Conservation (phyloP, 2,329 filamentous ascomycete species). For the Xylaria sp. region DNA sequence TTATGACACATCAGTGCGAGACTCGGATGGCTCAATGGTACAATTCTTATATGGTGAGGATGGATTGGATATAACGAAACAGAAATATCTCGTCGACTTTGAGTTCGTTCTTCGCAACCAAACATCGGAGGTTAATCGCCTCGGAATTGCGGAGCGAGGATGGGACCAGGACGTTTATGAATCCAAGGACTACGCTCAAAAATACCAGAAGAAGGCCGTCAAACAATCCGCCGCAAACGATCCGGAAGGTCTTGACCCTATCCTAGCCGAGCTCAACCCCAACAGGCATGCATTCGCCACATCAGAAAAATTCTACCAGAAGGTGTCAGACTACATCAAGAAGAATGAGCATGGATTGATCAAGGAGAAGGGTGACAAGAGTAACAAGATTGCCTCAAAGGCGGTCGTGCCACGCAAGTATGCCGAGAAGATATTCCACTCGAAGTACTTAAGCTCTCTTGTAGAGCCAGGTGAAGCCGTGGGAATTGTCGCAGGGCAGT, state of each 20-base stretch:
- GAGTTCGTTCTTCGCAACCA: slow-evolving; percentile 89
- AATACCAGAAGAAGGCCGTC: slow-evolving; percentile 80
- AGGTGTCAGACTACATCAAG: slow-evolving; percentile 78
- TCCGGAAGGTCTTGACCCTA: slow-evolving; percentile 72
- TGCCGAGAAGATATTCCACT: slow-evolving; percentile 82
- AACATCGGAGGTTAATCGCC: slow-evolving; percentile 76
- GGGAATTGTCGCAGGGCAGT: slow-evolving; percentile 95
- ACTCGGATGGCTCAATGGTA: slow-evolving; percentile 89
- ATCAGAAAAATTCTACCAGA: slow-evolving; percentile 82
- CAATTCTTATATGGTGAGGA: slow-evolving; percentile 98
- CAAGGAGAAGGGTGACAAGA: slow-evolving; percentile 53
- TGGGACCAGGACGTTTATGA: slow-evolving; percentile 50
- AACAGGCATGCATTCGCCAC: slow-evolving; percentile 82
- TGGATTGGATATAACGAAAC: slow-evolving; percentile 90
- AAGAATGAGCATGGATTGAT: slow-evolving; percentile 71
- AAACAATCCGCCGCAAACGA: slow-evolving; percentile 69
- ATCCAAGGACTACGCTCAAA: slow-evolving; percentile 67
- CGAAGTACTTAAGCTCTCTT: slow-evolving; percentile 91
- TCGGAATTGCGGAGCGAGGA: slow-evolving; percentile 66
- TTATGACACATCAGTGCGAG: slow-evolving; percentile 92
- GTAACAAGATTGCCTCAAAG: slow-evolving; percentile 35
- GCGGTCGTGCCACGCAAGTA: slow-evolving; percentile 60
- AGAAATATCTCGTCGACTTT: slow-evolving; percentile 89
- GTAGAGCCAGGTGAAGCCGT: slow-evolving; percentile 96
- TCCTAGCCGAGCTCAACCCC: slow-evolving; percentile 74